Evolutionary conservation across 495 filamentous ascomycete species (phyloP).

Genomic region (Neurospora sp.): DNA sequence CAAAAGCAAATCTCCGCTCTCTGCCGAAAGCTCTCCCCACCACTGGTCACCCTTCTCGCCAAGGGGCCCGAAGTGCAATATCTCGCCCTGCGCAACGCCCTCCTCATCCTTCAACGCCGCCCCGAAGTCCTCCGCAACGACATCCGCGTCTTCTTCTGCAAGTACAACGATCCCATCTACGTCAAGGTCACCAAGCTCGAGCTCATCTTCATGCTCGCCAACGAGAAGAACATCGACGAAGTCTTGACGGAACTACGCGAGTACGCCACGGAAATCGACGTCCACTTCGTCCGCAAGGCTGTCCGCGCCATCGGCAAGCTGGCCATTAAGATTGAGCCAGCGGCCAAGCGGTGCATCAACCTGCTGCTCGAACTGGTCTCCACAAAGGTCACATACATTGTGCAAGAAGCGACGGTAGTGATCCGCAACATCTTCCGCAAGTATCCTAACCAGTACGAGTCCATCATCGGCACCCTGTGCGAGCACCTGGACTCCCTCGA

Average conservation of each 20-base stretch:
- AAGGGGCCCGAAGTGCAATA: conserved; percentile 97
- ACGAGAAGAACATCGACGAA: conserved; percentile 93
- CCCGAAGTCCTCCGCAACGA: conserved; percentile 96
- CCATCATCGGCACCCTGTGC: conserved; percentile 92
- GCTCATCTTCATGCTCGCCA: conserved; percentile 99
- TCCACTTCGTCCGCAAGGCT: conserved; percentile 94
- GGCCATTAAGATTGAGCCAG: conserved; percentile 93
- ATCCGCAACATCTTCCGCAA: conserved; percentile 98
- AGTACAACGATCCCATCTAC: conserved; percentile 97
- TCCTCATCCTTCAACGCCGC: conserved; percentile 87
- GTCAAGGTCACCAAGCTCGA: conserved; percentile 96
- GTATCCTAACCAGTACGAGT: conserved; percentile 87
- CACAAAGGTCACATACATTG: conserved; percentile 97
- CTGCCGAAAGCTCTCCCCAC: conserved; percentile 89
- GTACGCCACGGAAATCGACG: conserved; percentile 95
- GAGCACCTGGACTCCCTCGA: conserved; percentile 95
- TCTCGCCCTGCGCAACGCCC: conserved; percentile 91
- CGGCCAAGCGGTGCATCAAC: conserved; percentile 91
- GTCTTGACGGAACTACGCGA: conserved; percentile 90
- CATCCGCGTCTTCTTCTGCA: conserved; percentile 97
- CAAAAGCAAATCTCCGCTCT: conserved; percentile 82
- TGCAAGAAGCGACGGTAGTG: conserved; percentile 94
- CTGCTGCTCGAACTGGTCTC: conserved; percentile 86
- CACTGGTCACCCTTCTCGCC: conserved; percentile 93
- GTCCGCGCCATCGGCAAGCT: conserved; percentile 95